Base-by-base conservation (phyloP, 116 monocot genomes). In the Posidonia oceanica region DNA sequence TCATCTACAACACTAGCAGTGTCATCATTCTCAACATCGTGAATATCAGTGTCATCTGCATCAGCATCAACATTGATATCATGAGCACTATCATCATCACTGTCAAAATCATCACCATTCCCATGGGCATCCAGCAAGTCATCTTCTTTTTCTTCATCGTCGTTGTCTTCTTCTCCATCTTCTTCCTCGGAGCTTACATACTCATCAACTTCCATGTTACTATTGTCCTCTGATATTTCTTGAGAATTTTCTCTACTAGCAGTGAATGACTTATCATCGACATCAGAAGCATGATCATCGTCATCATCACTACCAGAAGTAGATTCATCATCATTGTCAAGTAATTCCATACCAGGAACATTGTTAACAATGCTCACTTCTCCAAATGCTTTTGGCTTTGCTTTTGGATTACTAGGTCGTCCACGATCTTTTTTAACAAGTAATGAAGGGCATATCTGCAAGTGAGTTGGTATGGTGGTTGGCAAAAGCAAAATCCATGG, bases 361-460 rank as follows among this genome's bases (percentile, higher is more conserved):
- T 80, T 72, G 40, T 64, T 75, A 72, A 69, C 71, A 54, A 91
- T 71, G 68, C 58, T 91, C 56, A 75, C 86, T 83, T 95, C 95
- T 70, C 95, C 95, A 78, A 83, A 95, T 68, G 82, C 95, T 91
- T 91, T 95, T 71, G 86, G 95, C 68, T 81, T 83, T 53, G 95
- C 95, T 72, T 84, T 95, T 69, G 88, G 95, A 81, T 95, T 70
- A 58, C 55, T 76, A 13, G 88, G 88, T 7, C 88, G 84, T 14
- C 95, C 95, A 76, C 91, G 88, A 23, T 95, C 95, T 80, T 91
- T 95, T 57, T 91, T 95, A 29, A 91, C 81, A 79, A 95, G 77
- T 7, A 95, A 66, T 11, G 91, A 91, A 78, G 95, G 95, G 58
- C 91, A 91, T 63, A 95, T 81, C 95, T 95, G 78, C 29, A 81